A percentile compares a stretch with the other conserved stretches of the same genome.
Evolutionary conservation across 1,284 basidiomycete species (phyloP).

Genomic region (Violaceomyces palustris): DNA sequence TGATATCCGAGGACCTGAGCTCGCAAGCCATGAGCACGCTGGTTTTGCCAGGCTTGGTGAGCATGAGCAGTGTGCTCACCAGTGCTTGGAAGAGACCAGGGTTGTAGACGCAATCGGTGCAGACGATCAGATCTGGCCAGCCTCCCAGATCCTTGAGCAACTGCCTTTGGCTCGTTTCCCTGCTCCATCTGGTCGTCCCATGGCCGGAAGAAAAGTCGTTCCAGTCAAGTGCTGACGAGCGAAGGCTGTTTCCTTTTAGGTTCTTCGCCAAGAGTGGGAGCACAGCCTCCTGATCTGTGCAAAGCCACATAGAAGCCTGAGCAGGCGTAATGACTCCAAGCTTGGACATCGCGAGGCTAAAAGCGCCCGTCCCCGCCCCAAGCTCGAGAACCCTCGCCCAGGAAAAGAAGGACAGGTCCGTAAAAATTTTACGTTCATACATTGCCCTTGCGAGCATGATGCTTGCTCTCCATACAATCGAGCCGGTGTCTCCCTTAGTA

Average conservation of each 20-base stretch:
- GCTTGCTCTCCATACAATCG: constrained; percentile 44
- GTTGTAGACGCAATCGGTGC: constrained; percentile 47
- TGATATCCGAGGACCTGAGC: constrained; percentile 33
- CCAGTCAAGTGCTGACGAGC: constrained; percentile 16
- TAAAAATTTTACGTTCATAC: constrained; percentile 7
- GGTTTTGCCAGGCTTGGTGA: constrained; percentile 21
- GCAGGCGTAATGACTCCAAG: too few species aligned
- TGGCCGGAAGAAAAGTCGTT: constrained; percentile 11
- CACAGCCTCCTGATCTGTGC: constrained; percentile 39
- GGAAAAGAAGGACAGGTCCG: constrained; percentile 2
- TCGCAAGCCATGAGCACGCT: constrained; percentile 34
- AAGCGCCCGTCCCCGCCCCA: constrained; percentile 44
- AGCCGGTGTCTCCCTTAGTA: constrained; percentile 40
- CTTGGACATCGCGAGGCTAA: too few species aligned
- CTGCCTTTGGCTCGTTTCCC: not conserved
- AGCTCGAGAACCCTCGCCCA: constrained; percentile 34
- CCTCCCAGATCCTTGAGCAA: not conserved
- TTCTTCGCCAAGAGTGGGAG: constrained; percentile 36
- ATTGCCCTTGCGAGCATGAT: constrained; percentile 25
- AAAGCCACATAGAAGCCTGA: constrained; percentile 30
- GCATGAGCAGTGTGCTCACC: constrained; percentile 30
- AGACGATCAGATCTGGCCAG: constrained; percentile 28
- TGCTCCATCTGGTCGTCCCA: not conserved
- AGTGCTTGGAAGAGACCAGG: constrained; percentile 39
- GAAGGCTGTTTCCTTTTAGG: not conserved